These are phyloP conservation scores for Trametes hirsuta DNA, from an alignment of 1,284 basidiomycete species.

Conservation along the genomic window DNA sequence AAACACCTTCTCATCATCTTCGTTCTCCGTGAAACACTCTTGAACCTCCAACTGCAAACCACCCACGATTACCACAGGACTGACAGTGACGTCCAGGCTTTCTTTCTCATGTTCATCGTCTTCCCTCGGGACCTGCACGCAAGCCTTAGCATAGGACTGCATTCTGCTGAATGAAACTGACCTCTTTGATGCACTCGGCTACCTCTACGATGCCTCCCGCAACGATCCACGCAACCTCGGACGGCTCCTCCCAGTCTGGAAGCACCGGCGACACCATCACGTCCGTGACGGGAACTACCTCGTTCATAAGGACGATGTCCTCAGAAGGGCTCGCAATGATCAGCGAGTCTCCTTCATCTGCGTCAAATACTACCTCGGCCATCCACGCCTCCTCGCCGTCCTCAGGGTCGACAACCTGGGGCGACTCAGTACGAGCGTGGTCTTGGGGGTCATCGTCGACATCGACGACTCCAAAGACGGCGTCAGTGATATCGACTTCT, in stretches of 20 bases:
- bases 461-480: background rate
- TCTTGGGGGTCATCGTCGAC: background rate
- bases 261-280: background rate
- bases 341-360: background rate
- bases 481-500: background rate
- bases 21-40: too few species aligned
- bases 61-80: too few species aligned
- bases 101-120: too few species aligned
- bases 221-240: too few species aligned
- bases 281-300: background rate
- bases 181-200: too few species aligned
- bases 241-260: background rate
- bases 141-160: too few species aligned
- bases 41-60: too few species aligned
- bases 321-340: background rate
- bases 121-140: too few species aligned
- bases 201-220: too few species aligned
- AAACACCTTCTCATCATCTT: too few species aligned
- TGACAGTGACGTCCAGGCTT: too few species aligned
- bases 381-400: background rate
- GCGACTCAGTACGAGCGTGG: background rate
- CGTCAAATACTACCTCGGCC: background rate
- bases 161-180: too few species aligned
- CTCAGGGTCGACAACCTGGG: slow-evolving; percentile 3
- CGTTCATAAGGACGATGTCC: background rate